Conservation (phyloP, 805 yeast genomes). For the Nakazawaea sp. region DNA sequence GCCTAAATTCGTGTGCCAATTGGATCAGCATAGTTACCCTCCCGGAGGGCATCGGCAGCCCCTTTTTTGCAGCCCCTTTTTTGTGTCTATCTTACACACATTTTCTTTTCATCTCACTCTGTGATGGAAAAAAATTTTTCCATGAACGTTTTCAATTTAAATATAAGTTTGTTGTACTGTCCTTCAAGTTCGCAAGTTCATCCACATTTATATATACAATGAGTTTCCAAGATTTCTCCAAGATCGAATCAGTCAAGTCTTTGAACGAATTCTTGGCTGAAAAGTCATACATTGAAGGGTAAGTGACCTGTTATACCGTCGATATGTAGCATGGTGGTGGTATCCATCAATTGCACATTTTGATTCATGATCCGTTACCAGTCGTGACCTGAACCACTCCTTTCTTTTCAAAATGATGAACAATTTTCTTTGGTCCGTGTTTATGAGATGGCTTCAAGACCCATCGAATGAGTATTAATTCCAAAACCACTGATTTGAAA, state of each 20-base stretch:
- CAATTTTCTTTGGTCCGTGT: slow-evolving; percentile 85
- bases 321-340: too few species aligned
- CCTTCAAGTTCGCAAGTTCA: too few species aligned
- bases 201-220: slow-evolving; percentile 29
- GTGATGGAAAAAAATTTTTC: neutral
- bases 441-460: slow-evolving; percentile 94
- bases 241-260: slow-evolving; percentile 63
- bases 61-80: too few species aligned
- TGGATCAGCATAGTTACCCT: too few species aligned
- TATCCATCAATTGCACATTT: slow-evolving; percentile 1
- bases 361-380: neutral
- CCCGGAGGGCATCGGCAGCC: too few species aligned
- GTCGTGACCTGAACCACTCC: neutral
- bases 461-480: slow-evolving; percentile 88
- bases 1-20: too few species aligned
- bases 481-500: slow-evolving; percentile 17
- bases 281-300: slow-evolving; percentile 95
- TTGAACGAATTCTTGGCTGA: slow-evolving; percentile 84
- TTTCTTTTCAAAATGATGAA: slow-evolving; percentile 48
- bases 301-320: slow-evolving; percentile 50
- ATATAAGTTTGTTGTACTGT: too few species aligned
- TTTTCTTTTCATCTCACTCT: too few species aligned
- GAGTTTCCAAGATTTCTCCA: slow-evolving; percentile 80
- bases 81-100: too few species aligned
- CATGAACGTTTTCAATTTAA: neutral